These are phyloP conservation scores for Talaromyces pinophilus DNA, from an alignment of 2,329 filamentous ascomycete genomes.

Conservation along the genomic window DNA sequence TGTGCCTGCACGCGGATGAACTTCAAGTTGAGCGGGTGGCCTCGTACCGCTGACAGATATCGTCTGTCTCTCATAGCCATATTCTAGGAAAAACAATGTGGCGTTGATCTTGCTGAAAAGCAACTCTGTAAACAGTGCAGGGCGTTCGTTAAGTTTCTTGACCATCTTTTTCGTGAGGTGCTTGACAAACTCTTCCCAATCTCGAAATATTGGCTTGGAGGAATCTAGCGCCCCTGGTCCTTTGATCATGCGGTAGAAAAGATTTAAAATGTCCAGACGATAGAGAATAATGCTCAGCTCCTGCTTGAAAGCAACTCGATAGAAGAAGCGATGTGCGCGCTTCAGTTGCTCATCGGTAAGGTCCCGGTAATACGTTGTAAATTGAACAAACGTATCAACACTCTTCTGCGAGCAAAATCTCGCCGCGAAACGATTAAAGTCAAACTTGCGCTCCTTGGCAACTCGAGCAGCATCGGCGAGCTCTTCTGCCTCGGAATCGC, in stretches of 20 bases:
- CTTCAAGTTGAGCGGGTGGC: constrained; percentile 78
- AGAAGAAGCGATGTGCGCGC: constrained; percentile 89
- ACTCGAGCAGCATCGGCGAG: constrained; percentile 68
- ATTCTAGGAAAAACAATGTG: constrained; percentile 84
- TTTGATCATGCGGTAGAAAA: constrained; percentile 90
- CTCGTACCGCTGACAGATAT: constrained; percentile 63
- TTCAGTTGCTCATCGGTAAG: constrained; percentile 80
- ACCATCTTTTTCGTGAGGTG: constrained; percentile 80
- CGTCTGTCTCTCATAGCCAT: constrained; percentile 81
- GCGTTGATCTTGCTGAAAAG: constrained; percentile 88
- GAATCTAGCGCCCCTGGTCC: constrained; percentile 75
- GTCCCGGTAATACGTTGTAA: constrained; percentile 78
- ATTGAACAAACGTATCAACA: constrained; percentile 83
- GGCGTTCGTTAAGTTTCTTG: constrained; percentile 81
- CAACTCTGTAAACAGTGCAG: constrained; percentile 84
- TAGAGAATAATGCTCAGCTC: constrained; percentile 87
- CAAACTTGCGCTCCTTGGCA: constrained; percentile 84
- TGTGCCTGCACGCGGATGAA: constrained; percentile 68
- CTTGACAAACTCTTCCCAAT: constrained; percentile 87
- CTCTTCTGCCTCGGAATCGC: constrained; percentile 71
- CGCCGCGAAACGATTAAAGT: constrained; percentile 79
- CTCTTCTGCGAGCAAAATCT: constrained; percentile 83
- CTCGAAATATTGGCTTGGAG: constrained; percentile 67
- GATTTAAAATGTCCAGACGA: constrained; percentile 82
- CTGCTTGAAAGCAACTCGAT: constrained; percentile 91